Conservation (phyloP, 257 asterid genomes). For the Gentiana dahurica region DNA sequence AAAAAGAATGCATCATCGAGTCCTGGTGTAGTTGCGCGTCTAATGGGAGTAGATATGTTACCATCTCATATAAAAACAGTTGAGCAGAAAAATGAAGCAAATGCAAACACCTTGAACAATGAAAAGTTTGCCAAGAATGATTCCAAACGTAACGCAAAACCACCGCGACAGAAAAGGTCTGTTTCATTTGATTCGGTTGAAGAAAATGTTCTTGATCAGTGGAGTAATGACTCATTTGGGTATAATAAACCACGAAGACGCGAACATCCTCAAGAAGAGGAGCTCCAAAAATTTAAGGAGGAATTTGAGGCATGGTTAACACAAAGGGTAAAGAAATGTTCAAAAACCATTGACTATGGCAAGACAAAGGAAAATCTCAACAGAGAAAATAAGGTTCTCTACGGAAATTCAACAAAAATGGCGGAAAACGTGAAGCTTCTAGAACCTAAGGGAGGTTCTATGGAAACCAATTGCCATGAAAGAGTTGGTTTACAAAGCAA, state of each 20-base stretch:
- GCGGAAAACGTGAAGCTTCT: constrained; percentile 15
- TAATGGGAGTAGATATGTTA: constrained; percentile 86
- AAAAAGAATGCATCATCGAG: constrained; percentile 26
- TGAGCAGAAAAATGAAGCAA: constrained; percentile 27
- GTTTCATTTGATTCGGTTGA: constrained; percentile 22
- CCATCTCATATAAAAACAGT: constrained; percentile 49
- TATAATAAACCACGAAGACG: constrained; percentile 49
- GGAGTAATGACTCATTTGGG: constrained; percentile 19
- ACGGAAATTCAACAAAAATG: constrained; percentile 37
- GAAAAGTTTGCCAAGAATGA: constrained; percentile 26
- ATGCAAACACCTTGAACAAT: constrained; percentile 16
- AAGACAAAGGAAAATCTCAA: constrained; percentile 62
- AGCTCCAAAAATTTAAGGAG: constrained; percentile 85
- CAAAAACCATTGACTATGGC: constrained; percentile 35
- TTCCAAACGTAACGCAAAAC: constrained; percentile 21
- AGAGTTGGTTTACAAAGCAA: constrained; percentile 21
- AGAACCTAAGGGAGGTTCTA: constrained; percentile 19
- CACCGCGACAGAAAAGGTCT: constrained; percentile 29
- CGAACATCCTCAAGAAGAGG: constrained; percentile 98
- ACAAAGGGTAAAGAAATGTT: constrained; percentile 57
- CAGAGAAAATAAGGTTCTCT: constrained; percentile 54
- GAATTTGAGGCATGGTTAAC: constrained; percentile 95
- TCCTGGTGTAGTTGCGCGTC: constrained; percentile 92
- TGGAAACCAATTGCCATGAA: constrained; percentile 17
- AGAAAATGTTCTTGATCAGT: constrained; percentile 24